Evolutionary conservation across 441 rosid genomes (phyloP).

Genomic region (Lagerstroemia fauriei): DNA sequence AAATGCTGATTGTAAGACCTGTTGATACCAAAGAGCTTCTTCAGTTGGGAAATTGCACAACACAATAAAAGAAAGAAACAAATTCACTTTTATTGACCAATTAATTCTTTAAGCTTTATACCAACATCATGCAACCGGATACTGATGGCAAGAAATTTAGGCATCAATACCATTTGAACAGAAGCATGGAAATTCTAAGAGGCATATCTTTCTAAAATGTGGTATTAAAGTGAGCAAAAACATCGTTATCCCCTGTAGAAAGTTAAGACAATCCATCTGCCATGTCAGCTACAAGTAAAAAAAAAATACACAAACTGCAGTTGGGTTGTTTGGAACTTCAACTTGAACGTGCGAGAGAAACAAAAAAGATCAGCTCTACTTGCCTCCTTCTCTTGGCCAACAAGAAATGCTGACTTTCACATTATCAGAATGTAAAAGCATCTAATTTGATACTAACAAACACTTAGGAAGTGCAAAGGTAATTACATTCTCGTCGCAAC

Average conservation of each 20-base stretch:
- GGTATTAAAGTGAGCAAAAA: constrained; percentile 82
- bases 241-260: constrained; percentile 64
- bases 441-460: background rate
- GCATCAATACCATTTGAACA: background rate
- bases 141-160: background rate
- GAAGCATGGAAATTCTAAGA: background rate
- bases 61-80: background rate
- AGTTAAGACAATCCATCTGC: background rate
- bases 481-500: constrained; percentile 71
- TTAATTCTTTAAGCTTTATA: background rate
- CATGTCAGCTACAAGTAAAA: background rate
- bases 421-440: background rate
- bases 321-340: background rate
- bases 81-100: background rate
- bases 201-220: constrained; percentile 74
- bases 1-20: constrained; percentile 88
- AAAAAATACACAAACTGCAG: background rate
- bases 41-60: background rate
- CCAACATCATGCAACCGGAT: constrained; percentile 1
- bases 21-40: constrained; percentile 9
- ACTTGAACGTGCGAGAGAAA: background rate
- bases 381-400: background rate
- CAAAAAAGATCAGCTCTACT: background rate
- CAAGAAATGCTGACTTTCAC: constrained; percentile 3
- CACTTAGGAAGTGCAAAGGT: background rate